Evolutionary conservation across 352 stramenopile species (phyloP).

Genomic region (Pythium periplocum): DNA sequence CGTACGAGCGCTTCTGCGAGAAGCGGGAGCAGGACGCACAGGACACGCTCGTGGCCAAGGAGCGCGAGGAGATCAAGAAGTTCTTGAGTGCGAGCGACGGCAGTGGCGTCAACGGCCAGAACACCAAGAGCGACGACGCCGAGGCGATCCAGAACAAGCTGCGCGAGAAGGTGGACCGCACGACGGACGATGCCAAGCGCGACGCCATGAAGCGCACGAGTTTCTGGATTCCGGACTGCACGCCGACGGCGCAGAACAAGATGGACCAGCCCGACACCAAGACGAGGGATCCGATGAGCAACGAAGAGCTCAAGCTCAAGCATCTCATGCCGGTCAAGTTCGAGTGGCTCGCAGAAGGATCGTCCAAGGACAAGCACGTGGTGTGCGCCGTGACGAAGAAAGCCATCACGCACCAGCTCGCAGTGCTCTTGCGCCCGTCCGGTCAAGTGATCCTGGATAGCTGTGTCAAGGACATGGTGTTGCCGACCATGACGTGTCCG

Average conservation of each 20-base stretch:
- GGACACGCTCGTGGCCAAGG: slow-evolving; percentile 37
- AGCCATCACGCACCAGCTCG: slow-evolving; percentile 70
- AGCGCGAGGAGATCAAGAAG: slow-evolving; percentile 45
- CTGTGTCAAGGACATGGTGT: slow-evolving; percentile 79
- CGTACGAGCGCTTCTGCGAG: slow-evolving; percentile 64
- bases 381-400: slow-evolving; percentile 81
- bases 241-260: slow-evolving; percentile 41
- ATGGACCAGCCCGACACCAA: slow-evolving; percentile 61
- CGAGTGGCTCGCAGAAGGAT: slow-evolving; percentile 42
- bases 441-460: slow-evolving; percentile 76
- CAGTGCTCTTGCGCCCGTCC: slow-evolving; percentile 73
- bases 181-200: slow-evolving; percentile 65
- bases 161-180: slow-evolving; percentile 67
- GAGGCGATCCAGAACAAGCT: slow-evolving; percentile 37
- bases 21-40: slow-evolving; percentile 39
- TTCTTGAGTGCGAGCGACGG: slow-evolving; percentile 39
- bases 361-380: slow-evolving; percentile 31
- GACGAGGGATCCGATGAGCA: slow-evolving; percentile 80
- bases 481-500: slow-evolving; percentile 82
- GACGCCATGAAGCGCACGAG: slow-evolving; percentile 77
- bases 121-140: slow-evolving; percentile 19
- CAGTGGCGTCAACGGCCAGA: background rate
- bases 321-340: slow-evolving; percentile 86
- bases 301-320: slow-evolving; percentile 81
- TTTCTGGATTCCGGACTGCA: slow-evolving; percentile 86